phyloP scores from a whole-genome alignment of 805 yeast genomes.

The Pichia occidentalis region DNA sequence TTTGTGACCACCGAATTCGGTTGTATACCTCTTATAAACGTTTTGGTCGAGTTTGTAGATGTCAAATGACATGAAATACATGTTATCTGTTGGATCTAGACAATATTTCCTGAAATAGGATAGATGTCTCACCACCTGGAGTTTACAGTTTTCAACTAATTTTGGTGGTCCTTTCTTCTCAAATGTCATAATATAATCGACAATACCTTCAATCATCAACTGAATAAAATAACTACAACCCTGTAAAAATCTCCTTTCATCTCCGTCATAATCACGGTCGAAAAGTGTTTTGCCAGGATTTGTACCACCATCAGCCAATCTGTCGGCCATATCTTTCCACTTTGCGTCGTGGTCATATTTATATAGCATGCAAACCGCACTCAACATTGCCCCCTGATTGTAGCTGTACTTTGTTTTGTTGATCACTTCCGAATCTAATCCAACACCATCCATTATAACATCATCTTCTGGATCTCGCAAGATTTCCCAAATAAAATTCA shows the following conservation, averaged over 20 bases:
- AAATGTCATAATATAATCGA: slow-evolving; percentile 51
- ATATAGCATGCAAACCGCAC: slow-evolving; percentile 46
- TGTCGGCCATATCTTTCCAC: slow-evolving; percentile 42
- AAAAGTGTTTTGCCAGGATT: slow-evolving; percentile 50
- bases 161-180: slow-evolving; percentile 31
- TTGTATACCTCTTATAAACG: slow-evolving; percentile 43
- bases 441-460: slow-evolving; percentile 56
- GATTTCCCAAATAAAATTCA: slow-evolving; percentile 48
- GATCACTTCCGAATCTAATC: slow-evolving; percentile 35
- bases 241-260: slow-evolving; percentile 53
- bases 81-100: slow-evolving; percentile 51
- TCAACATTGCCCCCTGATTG: slow-evolving; percentile 59
- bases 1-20: slow-evolving; percentile 51
- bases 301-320: slow-evolving; percentile 53
- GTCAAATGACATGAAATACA: slow-evolving; percentile 54
- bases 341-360: slow-evolving; percentile 42
- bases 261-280: slow-evolving; percentile 52
- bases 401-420: slow-evolving; percentile 58
- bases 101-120: slow-evolving; percentile 50
- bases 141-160: slow-evolving; percentile 28
- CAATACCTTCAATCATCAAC: slow-evolving; percentile 58
- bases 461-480: slow-evolving; percentile 50
- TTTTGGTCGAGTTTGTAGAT: slow-evolving; percentile 47
- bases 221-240: slow-evolving; percentile 60
- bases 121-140: slow-evolving; percentile 48